Evolutionary conservation across 352 stramenopile genomes (phyloP).

Genomic region (Saprolegnia diclina): DNA sequence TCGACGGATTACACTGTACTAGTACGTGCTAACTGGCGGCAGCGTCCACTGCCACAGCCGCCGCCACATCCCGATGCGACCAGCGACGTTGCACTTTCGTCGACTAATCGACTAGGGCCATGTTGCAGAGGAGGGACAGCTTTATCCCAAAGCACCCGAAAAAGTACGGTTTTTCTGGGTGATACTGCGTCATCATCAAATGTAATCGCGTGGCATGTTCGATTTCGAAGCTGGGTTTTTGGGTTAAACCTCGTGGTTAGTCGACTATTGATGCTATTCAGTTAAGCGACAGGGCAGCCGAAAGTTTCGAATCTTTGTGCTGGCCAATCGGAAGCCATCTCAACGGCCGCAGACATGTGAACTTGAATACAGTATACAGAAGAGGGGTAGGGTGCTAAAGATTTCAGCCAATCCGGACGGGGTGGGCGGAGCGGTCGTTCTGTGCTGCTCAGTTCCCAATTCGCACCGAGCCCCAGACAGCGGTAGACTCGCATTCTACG

Average conservation of each 20-base stretch:
- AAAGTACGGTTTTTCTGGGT: too few relatives aligned
- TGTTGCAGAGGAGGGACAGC: too few relatives aligned
- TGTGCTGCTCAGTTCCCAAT: not conserved
- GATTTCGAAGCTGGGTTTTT: not conserved
- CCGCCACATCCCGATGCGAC: too few relatives aligned
- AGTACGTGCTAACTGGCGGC: not conserved
- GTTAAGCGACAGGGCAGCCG: not conserved
- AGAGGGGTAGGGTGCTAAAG: not conserved
- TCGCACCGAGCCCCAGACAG: not conserved
- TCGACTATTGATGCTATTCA: not conserved
- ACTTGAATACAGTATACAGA: too few relatives aligned
- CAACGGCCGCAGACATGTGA: too few relatives aligned
- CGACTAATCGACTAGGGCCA: too few relatives aligned
- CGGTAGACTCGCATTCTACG: too few relatives aligned
- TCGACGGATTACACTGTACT: not conserved
- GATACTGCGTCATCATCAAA: too few relatives aligned
- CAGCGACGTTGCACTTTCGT: too few relatives aligned
- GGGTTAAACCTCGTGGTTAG: not conserved
- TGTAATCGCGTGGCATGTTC: not conserved
- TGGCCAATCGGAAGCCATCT: not conserved
- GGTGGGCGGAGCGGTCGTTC: not conserved
- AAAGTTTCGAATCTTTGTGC: not conserved
- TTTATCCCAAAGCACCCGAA: too few relatives aligned
- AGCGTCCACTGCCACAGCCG: too few relatives aligned
- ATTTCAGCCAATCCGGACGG: not conserved